Evolutionary conservation across 176 grass and related monocot species (phyloP), one percentile per base, ranked within the genome.

Genomic region (Otatea glauca): DNA sequence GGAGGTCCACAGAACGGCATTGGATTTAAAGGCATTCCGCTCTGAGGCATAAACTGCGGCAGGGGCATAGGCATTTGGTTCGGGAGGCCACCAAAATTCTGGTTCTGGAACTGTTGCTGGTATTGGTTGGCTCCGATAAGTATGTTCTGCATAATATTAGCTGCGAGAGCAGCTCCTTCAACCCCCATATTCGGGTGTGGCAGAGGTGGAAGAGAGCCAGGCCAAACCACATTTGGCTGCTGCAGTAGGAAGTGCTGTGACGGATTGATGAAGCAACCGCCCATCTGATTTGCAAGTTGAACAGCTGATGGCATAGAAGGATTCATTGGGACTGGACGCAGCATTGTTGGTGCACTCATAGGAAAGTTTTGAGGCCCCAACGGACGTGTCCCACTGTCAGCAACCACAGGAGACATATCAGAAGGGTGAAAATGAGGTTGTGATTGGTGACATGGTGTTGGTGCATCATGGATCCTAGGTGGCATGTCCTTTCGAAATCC

Each of bases 121-220:
- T 77, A 86, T 29, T 84, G 75, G 45, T 25, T 89, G 58, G 79
- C 78, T 64, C 85, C 85, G 3, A 79, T 63, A 1, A 90, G 65
- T 62, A 90, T 80, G 65, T 48, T 80, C 47, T 89, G 85, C 82
- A 88, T 77, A 54, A 94, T 74, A 72, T 84, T 86, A 21, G 79
- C 75, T 50, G 82, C 75, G 18, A 88, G 39, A 66, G 85, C 92
- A 49, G 82, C 92, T 85, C 86, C 89, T 34, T 94, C 90, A 32
- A 86, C 20, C 34, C 88, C 83, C 82, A 90, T 74, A 65, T 79
- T 90, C 0, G 74, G 88, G 68, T 88, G 82, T 2, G 65, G 62
- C 6, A 45, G 64, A 68, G 67, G 78, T 29, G 88, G 85, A 79
- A 86, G 25, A 49, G 81, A 82, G 0, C 80, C 80, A 68, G 82